Percentiles rank a stretch among this genome's conserved stretches.
These are phyloP conservation scores for Apiospora rasikravindrae DNA, from an alignment of 2,329 filamentous ascomycete genomes.

Conservation along the genomic window DNA sequence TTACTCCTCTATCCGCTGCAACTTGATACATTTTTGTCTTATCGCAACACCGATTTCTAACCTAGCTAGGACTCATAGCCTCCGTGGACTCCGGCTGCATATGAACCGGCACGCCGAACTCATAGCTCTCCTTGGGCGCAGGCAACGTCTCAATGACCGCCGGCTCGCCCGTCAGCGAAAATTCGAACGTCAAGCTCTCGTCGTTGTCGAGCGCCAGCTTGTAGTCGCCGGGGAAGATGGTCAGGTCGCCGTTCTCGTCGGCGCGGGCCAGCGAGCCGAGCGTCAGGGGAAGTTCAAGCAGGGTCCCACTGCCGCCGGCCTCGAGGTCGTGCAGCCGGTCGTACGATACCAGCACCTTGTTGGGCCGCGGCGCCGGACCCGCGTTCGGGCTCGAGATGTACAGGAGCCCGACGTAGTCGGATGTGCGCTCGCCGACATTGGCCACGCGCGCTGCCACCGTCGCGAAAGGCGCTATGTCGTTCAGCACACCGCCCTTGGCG, in stretches of 20 bases:
- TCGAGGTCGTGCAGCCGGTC: constrained; percentile 41
- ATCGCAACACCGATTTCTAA: rapidly evolving
- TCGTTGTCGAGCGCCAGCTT: constrained; percentile 19
- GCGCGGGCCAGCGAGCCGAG: constrained; percentile 50
- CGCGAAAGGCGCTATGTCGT: constrained; percentile 46
- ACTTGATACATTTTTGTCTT: neutral
- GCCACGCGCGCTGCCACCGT: constrained; percentile 44
- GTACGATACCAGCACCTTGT: constrained; percentile 52
- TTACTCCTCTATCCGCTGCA: neutral
- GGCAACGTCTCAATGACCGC: constrained; percentile 17
- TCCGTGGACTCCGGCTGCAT: constrained; percentile 13
- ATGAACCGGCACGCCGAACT: constrained; percentile 11
- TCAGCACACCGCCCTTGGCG: constrained; percentile 28
- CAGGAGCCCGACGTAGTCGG: constrained; percentile 52
- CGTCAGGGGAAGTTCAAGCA: constrained; percentile 41
- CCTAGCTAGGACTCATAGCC: constrained; percentile 26
- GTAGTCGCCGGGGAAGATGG: constrained; percentile 17
- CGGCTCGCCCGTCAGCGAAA: constrained; percentile 14
- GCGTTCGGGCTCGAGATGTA: constrained; percentile 46
- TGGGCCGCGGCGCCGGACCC: constrained; percentile 49
- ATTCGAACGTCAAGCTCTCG: constrained; percentile 4
- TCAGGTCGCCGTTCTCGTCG: constrained; percentile 47
- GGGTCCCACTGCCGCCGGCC: constrained; percentile 28
- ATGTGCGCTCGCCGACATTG: constrained; percentile 47
- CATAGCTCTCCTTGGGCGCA: constrained; percentile 6